A percentile compares a stretch with the other conserved stretches of the same genome.
These are phyloP conservation scores for Juncus inflexus DNA, from an alignment of 176 grass and related monocot genomes.

Conservation along the genomic window DNA sequence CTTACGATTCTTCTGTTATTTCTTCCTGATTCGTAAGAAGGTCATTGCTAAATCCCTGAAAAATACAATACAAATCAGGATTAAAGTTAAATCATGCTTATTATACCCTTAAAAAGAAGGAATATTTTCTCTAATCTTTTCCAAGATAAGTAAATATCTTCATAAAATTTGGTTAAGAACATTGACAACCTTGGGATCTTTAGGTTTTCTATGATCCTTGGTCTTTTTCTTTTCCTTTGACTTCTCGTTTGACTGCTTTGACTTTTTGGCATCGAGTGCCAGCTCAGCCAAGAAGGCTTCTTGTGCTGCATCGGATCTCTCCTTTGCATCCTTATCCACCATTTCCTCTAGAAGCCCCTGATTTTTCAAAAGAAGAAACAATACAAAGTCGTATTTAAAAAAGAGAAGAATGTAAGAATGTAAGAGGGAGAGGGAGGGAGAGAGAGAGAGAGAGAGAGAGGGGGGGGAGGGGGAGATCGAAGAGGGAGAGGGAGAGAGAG, in stretches of 20 bases:
- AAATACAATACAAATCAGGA: constrained; percentile 16
- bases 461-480: no score
- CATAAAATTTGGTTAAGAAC: neutral
- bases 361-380: constrained; percentile 33
- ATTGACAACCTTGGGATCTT: constrained; percentile 60
- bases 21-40: constrained; percentile 41
- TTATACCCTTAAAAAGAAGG: no score
- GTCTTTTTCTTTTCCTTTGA: constrained; percentile 81
- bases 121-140: no score
- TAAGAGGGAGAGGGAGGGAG: no score
- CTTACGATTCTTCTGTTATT: constrained; percentile 65
- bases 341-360: constrained; percentile 75
- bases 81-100: neutral
- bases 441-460: no score
- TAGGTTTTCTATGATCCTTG: constrained; percentile 64
- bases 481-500: no score
- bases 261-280: constrained; percentile 77
- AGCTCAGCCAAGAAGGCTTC: constrained; percentile 96
- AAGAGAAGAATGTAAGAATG: neutral
- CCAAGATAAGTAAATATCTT: no score
- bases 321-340: constrained; percentile 82
- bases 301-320: constrained; percentile 90
- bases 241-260: constrained; percentile 67
- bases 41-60: constrained; percentile 57
- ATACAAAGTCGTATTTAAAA: constrained; percentile 13